Evolutionary conservation across 2,329 filamentous ascomycete species (phyloP).

Genomic region (Laburnicola sp.): DNA sequence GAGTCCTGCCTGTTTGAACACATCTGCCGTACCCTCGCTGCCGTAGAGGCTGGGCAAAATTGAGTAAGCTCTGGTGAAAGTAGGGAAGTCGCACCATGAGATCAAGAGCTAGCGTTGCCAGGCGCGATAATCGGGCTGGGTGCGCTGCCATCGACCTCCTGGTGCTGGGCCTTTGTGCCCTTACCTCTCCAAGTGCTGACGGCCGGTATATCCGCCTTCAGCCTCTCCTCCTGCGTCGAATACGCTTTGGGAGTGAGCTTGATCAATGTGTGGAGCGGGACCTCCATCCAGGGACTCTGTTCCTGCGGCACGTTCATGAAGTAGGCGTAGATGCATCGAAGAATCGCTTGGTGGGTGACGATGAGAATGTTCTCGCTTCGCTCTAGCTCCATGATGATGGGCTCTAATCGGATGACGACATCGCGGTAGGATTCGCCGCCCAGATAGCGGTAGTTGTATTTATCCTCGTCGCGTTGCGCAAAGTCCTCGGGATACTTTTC

Average conservation of each 20-base stretch:
- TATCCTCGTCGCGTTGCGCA: slow-evolving; percentile 91
- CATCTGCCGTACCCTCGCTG: slow-evolving; percentile 1
- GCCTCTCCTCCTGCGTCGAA: slow-evolving; percentile 84
- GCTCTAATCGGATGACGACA: slow-evolving; percentile 94
- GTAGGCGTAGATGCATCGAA: slow-evolving; percentile 97
- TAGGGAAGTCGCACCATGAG: not conserved
- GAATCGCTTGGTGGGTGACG: slow-evolving; percentile 94
- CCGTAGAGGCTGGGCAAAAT: slow-evolving; percentile 4
- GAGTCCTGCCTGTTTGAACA: not conserved
- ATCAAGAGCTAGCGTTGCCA: not conserved
- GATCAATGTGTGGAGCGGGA: slow-evolving; percentile 93
- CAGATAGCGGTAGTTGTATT: slow-evolving; percentile 99
- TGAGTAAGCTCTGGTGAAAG: not conserved
- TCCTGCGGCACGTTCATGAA: slow-evolving; percentile 97
- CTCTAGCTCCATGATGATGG: slow-evolving; percentile 99
- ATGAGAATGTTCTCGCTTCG: slow-evolving; percentile 96
- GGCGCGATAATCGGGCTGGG: not conserved
- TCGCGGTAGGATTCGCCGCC: slow-evolving; percentile 96
- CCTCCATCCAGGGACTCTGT: slow-evolving; percentile 96
- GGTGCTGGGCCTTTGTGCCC: slow-evolving; percentile 87
- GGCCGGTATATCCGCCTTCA: slow-evolving; percentile 88
- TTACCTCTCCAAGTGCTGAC: slow-evolving; percentile 97
- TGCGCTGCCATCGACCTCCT: slow-evolving; percentile 47
- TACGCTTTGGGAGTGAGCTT: slow-evolving; percentile 95
- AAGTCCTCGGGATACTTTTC: slow-evolving; percentile 93